Base-by-base conservation (phyloP, 2,329 filamentous ascomycete species). In the Cladosporium phlei region DNA sequence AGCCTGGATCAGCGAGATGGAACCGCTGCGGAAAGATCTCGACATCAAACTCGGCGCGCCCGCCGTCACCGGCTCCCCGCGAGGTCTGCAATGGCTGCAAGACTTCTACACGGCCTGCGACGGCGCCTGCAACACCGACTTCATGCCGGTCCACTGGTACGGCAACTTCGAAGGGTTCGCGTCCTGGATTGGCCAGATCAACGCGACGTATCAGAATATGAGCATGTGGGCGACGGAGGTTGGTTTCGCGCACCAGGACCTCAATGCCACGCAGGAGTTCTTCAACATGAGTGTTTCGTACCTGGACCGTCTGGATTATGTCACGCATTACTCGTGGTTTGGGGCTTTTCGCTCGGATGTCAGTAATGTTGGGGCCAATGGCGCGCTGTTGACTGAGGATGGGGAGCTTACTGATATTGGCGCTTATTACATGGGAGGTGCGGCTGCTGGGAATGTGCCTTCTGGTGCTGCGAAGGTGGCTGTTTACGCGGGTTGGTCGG, bases 171-270 rank as follows among this genome's bases (percentile, higher is more conserved):
- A 78, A 38, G 83, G 82, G 0, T 63, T 88, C 52, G 80, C 82
- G 2, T 81, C 76, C 52, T 81, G 84, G 52, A 72, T 88, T 48
- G 83, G 82, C 5, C 73, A 79, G 51, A 75, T 80, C 35, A 69
- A 73, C 38, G 73, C 68, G 1, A 69, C 63, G 28, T 74, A 69
- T 53, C 59, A 58, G 14, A 66, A 80, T 71, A 60, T 66, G 66
- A 73, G 76, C 3, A 78, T 90, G 51, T 91, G 86, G 87, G 72
- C 91, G 9, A 91, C 87, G 20, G 87, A 93, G 66, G 89, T 84
- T 63, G 86, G 83, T 28, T 74, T 75, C 44, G 63, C 69, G 46
- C 65, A 83, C 51, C 71, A 78, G 56, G 69, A 74, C 20, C 72
- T 88, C 12, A 49, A 62, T 1, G 66, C 72, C 0, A 83, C 82